Conservation (phyloP, 208 protist genomes). For the Polymyxa betae region DNA sequence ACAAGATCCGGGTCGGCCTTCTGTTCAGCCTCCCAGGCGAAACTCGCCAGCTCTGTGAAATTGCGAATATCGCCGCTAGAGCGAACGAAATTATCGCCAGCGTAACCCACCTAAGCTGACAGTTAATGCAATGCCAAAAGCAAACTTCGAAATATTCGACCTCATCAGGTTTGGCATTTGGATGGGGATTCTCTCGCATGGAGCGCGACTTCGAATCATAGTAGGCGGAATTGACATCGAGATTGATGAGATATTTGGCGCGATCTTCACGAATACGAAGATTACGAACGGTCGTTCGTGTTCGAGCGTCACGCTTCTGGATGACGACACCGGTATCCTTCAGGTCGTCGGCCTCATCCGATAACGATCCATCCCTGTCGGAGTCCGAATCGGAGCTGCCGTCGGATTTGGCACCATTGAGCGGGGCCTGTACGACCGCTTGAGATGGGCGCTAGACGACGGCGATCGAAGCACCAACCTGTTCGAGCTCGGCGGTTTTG, state of each 20-base stretch:
- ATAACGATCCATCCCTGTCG: conserved; percentile 65
- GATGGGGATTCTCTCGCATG: conserved; percentile 83
- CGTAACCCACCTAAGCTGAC: conserved; percentile 58
- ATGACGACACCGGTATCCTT: conserved; percentile 63
- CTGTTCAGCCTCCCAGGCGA: conserved; percentile 74
- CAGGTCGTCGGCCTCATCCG: conserved; percentile 64
- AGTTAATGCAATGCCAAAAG: not conserved
- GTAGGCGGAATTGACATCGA: conserved; percentile 83
- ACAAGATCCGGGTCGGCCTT: conserved; percentile 42
- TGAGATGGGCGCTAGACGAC: not conserved
- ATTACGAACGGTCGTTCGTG: conserved; percentile 78
- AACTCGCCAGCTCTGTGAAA: conserved; percentile 68
- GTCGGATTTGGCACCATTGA: not conserved
- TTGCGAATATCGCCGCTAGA: conserved; percentile 73
- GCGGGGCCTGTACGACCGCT: not conserved
- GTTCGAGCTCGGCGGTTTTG: not conserved
- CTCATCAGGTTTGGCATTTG: conserved; percentile 42
- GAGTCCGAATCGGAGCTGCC: conserved; percentile 60
- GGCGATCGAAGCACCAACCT: not conserved
- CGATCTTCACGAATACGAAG: conserved; percentile 88
- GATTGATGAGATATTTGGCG: conserved; percentile 88
- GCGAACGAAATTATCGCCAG: conserved; percentile 84
- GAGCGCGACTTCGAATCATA: conserved; percentile 90
- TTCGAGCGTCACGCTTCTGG: conserved; percentile 71
- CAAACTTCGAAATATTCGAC: not conserved